phyloP scores from a whole-genome alignment of 2,329 filamentous ascomycete species.

The Nectriaceae sp. region DNA sequence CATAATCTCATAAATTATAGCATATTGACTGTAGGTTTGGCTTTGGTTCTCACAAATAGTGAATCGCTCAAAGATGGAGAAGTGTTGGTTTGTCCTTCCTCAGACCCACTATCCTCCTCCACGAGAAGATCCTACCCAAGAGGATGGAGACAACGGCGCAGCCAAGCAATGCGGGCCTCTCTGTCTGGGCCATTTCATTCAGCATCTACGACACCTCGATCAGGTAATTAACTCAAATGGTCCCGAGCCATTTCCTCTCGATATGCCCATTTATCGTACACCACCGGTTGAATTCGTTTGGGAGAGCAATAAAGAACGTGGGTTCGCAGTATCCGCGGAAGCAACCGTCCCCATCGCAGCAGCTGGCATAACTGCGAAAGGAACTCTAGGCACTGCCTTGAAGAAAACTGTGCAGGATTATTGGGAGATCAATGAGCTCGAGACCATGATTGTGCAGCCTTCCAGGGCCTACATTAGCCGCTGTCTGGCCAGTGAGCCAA shows the following conservation, averaged over 20 bases:
- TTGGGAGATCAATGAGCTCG: not conserved
- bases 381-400: not conserved
- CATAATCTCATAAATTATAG: too few relatives aligned
- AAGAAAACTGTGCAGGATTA: constrained; percentile 1
- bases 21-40: too few relatives aligned
- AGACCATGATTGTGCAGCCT: not conserved
- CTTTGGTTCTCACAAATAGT: too few relatives aligned
- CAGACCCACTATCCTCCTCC: constrained; percentile 2
- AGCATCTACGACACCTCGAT: not conserved
- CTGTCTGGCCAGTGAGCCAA: not conserved
- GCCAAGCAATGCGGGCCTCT: not conserved
- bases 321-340: not conserved
- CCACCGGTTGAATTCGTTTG: not conserved
- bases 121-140: too few relatives aligned
- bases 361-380: not conserved
- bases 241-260: not conserved
- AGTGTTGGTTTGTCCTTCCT: constrained; percentile 1
- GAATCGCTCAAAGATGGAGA: too few relatives aligned
- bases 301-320: not conserved
- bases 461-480: not conserved
- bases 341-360: not conserved
- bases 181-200: constrained; percentile 1
- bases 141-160: not conserved
- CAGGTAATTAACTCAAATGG: not conserved
- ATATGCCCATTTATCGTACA: not conserved